Base-by-base conservation (phyloP, 164 flowering plant genomes). In the Nelumbo lutea region DNA sequence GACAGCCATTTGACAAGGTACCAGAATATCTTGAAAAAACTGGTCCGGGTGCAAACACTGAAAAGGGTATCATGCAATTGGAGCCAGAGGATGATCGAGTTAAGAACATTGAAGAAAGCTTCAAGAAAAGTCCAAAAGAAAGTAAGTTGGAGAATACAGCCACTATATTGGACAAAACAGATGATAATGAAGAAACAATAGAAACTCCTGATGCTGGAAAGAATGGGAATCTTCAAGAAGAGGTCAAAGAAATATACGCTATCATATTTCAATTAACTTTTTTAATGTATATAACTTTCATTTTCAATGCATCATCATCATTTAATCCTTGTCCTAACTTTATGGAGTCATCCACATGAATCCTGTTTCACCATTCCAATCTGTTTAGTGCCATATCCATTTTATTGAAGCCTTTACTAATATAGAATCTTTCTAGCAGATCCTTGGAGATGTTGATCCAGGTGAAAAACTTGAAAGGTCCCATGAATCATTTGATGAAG, bases 341-440 rank as follows among this genome's bases (percentile, higher is more conserved):
- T 27, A 27, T 27, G 27, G 27, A 27, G 27, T 27, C 27, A 27
- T 27, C 27, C 27, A 27, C 27, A 27, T 27, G 27, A 27, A 27
- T 27, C 27, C 27, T 27, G 27, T 27, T 27, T 27, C 27, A 27
- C 27, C 27, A 27, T 27, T 27, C 27, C 27, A 27, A 27, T 27
- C 27, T 27, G 27, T 27, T 27, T 27, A 27, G 27, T 27, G 27
- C 27, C 27, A 27, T 27, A 27, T 27, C 27, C 27, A 27, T 27
- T 27, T 27, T 27, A 11, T n/a, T 42, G 46, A 50, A 62, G 39
- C 41, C 47, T 67, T 58, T 47, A 73, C 59, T 70, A 53, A 67
- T 47, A 51, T 68, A 65, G 61, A 40, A 60, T 59, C 10, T 66
- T 15, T 72, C 65, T 6, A 68, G 73, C 76, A 79, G 79, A 72